Evolutionary conservation across 2,329 filamentous ascomycete genomes (phyloP), one percentile per base, ranked within the genome.

Genomic region (Capronia americana): DNA sequence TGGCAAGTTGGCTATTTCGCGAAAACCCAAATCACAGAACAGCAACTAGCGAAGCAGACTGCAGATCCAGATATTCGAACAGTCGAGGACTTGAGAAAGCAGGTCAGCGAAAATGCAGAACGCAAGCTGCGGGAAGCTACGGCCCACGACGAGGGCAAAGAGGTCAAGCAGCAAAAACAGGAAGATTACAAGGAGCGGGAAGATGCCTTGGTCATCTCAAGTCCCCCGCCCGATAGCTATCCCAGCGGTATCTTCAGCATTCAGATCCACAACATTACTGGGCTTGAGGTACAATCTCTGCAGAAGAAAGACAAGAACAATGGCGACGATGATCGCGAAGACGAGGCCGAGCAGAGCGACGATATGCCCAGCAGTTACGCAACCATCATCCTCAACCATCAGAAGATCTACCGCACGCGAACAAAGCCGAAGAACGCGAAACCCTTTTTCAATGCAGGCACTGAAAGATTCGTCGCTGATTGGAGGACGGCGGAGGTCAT

Each of bases 381-480:
- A 75, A 91, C 84, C 34, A 85, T 92, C 71, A 90, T 92, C 51
- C 77, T 92, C 70, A 92, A 92, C 74, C 89, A 92, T 73, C 84
- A 85, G 70, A 92, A 86, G 65, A 78, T 85, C 12, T 93, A 89
- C 79, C 88, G 85, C 72, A 91, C 90, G 1, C 81, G 90, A 17
- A 91, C 90, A 0, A 92, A 93, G 77, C 90, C 90, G 0, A 91
- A 92, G 78, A 92, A 92, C 68, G 84, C 87, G 0, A 92, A 91
- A 72, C 90, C 90, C 0, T 92, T 92, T 76, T 92, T 90, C 81
- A 92, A 92, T 70, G 90, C 90, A 2, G 88, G 88, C 5, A 91
- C 87, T 1, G 90, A 93, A 75, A 85, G 88, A 4, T 91, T 92
- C 69, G 83, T 92, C 46, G 82, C 86, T 12, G 87, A 92, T 74